phyloP scores from a whole-genome alignment of 2,329 filamentous ascomycete species.

The Ophiognomonia clavigignenti-juglandacearum region DNA sequence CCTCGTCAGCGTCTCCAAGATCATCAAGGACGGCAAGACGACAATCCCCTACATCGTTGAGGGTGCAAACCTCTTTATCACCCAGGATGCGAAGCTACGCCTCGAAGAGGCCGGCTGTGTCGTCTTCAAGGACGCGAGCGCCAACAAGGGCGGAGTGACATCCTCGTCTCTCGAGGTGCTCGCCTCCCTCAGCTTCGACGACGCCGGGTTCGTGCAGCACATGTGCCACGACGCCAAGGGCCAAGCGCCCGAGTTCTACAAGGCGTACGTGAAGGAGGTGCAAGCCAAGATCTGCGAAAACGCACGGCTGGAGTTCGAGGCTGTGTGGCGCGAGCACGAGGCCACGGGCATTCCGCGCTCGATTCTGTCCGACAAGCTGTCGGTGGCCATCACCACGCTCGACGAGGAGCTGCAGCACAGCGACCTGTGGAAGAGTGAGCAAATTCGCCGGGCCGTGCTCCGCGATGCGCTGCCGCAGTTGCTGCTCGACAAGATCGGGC shows the following conservation, averaged over 20 bases:
- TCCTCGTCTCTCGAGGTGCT: conserved; percentile 95
- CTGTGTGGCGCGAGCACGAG: conserved; percentile 93
- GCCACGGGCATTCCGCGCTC: conserved; percentile 74
- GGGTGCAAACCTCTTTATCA: conserved; percentile 97
- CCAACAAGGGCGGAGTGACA: conserved; percentile 98
- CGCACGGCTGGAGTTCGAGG: conserved; percentile 90
- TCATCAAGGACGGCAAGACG: conserved; percentile 86
- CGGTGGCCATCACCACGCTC: conserved; percentile 87
- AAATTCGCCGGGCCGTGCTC: conserved; percentile 72
- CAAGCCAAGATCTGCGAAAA: conserved; percentile 90
- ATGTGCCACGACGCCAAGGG: conserved; percentile 81
- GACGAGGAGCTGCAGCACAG: conserved; percentile 95
- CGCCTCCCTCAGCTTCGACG: conserved; percentile 90
- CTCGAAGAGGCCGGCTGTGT: conserved; percentile 94
- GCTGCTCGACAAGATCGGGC: conserved; percentile 81
- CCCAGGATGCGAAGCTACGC: conserved; percentile 92
- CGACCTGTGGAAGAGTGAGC: conserved; percentile 81
- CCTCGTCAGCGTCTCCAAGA: conserved; percentile 75
- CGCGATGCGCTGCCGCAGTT: conserved; percentile 80
- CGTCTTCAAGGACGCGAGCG: conserved; percentile 94
- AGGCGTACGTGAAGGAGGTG: conserved; percentile 85
- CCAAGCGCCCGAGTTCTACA: conserved; percentile 82
- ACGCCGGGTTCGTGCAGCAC: conserved; percentile 79
- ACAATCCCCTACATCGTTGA: conserved; percentile 94
- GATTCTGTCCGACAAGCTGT: conserved; percentile 86